phyloP scores from a whole-genome alignment of 768 basidiomycete genomes.

The Mycena latifolia region DNA sequence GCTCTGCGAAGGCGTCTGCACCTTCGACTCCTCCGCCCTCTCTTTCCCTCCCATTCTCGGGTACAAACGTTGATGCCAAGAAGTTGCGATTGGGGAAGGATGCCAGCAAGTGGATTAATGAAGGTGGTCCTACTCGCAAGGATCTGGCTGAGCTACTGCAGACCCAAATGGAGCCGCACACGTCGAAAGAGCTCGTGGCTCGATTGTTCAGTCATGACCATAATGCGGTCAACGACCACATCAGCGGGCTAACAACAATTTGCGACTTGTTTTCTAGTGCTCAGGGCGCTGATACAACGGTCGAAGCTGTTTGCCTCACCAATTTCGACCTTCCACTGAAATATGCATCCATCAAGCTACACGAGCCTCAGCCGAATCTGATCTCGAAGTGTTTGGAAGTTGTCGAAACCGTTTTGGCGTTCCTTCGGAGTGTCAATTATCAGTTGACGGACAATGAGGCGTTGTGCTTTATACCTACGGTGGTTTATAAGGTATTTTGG shows the following conservation, averaged over 20 bases:
- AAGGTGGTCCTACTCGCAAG: conserved; percentile 84
- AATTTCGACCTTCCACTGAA: conserved; percentile 95
- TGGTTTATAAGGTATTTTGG: conserved; percentile 83
- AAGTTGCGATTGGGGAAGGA: conserved; percentile 81
- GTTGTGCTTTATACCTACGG: conserved; percentile 87
- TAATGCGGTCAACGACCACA: conserved; percentile 92
- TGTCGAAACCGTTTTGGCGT: conserved; percentile 80
- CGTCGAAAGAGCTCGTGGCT: conserved; percentile 79
- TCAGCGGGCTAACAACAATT: conserved; percentile 80
- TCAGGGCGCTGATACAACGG: conserved; percentile 66
- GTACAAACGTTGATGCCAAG: conserved; percentile 72
- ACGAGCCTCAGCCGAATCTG: conserved; percentile 93
- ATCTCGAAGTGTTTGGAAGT: conserved; percentile 91
- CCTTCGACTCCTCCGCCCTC: conserved; percentile 48
- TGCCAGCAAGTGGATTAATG: conserved; percentile 85
- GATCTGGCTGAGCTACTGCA: conserved; percentile 90
- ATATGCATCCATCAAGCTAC: conserved; percentile 90
- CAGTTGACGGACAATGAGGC: conserved; percentile 91
- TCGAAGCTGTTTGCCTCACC: conserved; percentile 78
- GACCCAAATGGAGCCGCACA: conserved; percentile 91
- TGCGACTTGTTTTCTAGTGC: conserved; percentile 80
- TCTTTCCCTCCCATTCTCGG: conserved; percentile 58
- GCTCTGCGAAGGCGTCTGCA: conserved; percentile 46
- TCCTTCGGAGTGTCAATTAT: conserved; percentile 79
- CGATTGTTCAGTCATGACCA: conserved; percentile 96